Base-by-base conservation (phyloP, 495 filamentous ascomycete species). In the Annulohypoxylon stygium region DNA sequence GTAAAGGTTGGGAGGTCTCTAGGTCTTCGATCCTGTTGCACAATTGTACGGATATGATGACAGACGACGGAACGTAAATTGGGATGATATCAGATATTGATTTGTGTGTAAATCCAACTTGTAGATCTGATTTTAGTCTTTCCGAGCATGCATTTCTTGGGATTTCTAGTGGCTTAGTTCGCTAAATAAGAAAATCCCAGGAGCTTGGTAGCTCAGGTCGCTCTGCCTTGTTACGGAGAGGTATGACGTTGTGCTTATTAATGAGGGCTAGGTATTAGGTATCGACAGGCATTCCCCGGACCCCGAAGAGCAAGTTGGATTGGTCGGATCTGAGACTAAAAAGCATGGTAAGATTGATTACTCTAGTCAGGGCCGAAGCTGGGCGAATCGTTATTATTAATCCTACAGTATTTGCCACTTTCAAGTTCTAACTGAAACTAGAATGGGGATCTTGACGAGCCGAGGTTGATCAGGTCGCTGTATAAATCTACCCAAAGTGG, bases 201-300 rank as follows among this genome's bases (percentile, higher is more conserved):
- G 36, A 50, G 16, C 9, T 33, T 23, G 66, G 66, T 69, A 74
- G 51, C 66, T 66, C 50, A 47, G 12, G 9, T 26, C 16, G 25
- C 9, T 26, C 11, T 47, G 10, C 37, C 60, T 18, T 61, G 50
- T 20, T 30, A 48, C 45, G 53, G 50, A 60, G 34, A 16, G n/a
- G 25, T 36, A 74, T 73, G 66, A 62, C 61, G 66, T 69, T 39
- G 47, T 51, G 71, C 48, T 74, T 58, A 74, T 74, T 66, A 74
- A 66, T 61, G 41, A 23, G 11, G 2, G 3, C 23, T 48, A 7
- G 10, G 14, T 62, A 59, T 67, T 48, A 7, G 10, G 14, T 62
- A 59, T 67, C 43, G 62, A 66, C 71, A 70, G 50, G 71, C 71
- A 70, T 74, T 74, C 71, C 71, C 71, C 71, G n/a, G 57, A 67